Conservation (phyloP, 202 grass and related monocot genomes). For the Panicum hallii region DNA sequence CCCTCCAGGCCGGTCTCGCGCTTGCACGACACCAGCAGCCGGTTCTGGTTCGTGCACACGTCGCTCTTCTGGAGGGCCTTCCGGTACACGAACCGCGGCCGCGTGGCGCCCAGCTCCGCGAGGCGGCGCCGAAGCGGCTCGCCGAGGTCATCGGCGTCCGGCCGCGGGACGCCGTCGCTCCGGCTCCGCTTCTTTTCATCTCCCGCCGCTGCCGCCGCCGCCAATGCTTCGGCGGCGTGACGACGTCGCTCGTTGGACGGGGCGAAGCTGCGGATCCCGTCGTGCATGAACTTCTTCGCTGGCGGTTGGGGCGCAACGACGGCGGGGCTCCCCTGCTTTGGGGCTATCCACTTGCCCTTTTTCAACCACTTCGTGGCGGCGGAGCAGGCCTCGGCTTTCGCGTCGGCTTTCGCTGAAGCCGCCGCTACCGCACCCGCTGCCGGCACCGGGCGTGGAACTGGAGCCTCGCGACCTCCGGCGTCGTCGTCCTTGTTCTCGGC, state of each 20-base stretch:
- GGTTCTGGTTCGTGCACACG: conserved; percentile 25
- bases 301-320: not conserved
- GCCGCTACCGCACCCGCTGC: not conserved
- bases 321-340: not conserved
- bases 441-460: not conserved
- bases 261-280: conserved; percentile 7
- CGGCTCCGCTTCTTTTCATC: not conserved
- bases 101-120: not conserved
- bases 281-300: not conserved
- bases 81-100: not conserved
- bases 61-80: not conserved
- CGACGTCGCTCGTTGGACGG: not conserved
- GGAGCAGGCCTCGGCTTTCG: not conserved
- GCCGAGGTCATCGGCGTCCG: not conserved
- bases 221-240: too few species aligned
- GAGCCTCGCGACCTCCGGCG: not conserved
- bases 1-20: not conserved
- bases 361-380: not conserved
- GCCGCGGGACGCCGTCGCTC: not conserved
- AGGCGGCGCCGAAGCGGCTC: not conserved
- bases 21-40: conserved; percentile 40
- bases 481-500: not conserved
- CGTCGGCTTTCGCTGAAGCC: not conserved
- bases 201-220: not conserved
- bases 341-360: not conserved